Evolutionary conservation across 345 rosid species (phyloP).

Genomic region (Syzygium grande): DNA sequence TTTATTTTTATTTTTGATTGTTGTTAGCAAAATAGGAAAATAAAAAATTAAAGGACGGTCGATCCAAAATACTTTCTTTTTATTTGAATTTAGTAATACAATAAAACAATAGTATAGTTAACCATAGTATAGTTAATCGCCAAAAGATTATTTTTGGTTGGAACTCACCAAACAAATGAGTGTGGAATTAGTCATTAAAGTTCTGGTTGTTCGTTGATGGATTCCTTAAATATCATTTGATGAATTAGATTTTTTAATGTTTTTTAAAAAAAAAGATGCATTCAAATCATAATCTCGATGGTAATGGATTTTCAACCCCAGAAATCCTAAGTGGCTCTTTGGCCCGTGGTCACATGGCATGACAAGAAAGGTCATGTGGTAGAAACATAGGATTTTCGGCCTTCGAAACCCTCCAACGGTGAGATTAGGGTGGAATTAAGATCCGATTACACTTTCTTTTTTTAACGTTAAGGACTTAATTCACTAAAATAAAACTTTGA

Average conservation of each 20-base stretch:
- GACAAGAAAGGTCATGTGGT: neutral
- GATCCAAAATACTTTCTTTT: neutral
- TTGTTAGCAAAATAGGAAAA: neutral
- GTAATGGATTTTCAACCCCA: neutral
- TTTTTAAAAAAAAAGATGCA: neutral
- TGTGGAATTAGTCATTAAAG: neutral
- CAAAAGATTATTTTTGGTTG: neutral
- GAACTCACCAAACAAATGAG: neutral
- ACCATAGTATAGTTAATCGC: neutral
- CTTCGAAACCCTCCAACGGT: neutral
- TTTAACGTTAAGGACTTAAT: neutral
- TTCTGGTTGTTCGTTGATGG: neutral
- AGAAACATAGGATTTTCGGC: neutral
- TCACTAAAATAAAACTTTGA: neutral
- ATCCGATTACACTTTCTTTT: neutral
- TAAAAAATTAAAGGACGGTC: neutral
- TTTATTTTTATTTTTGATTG: neutral
- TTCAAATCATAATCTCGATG: neutral
- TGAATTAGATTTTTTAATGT: neutral
- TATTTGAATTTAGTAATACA: neutral
- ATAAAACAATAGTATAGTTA: neutral
- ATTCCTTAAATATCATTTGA: neutral
- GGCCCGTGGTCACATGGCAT: accelerated
- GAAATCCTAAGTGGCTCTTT: neutral
- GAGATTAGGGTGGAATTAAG: neutral